Evolutionary conservation across 2,329 filamentous ascomycete genomes (phyloP).

Genomic region (Fusarium clavum): DNA sequence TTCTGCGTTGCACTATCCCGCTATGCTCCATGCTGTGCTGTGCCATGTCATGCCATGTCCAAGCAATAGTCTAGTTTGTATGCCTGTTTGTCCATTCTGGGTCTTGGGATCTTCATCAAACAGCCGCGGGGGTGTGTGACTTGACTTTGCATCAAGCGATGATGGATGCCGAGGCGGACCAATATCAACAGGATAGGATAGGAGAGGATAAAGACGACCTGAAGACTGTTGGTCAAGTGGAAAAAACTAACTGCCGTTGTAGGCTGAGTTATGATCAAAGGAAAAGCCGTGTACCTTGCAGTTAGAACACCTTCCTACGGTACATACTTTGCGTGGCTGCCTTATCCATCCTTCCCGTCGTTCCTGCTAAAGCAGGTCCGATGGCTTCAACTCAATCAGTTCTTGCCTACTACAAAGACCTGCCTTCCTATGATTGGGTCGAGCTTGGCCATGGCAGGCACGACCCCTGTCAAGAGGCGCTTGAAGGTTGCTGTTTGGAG

Average conservation of each 20-base stretch:
- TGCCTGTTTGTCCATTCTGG: slow-evolving; percentile 34
- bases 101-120: slow-evolving; percentile 24
- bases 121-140: slow-evolving; percentile 31
- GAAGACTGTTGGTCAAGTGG: slow-evolving; percentile 28
- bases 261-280: slow-evolving; percentile 13
- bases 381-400: slow-evolving; percentile 28
- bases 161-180: slow-evolving; percentile 22
- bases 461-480: slow-evolving; percentile 36
- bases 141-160: slow-evolving; percentile 9
- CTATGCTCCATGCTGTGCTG: slow-evolving; percentile 32
- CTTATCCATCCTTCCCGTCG: slow-evolving; percentile 31
- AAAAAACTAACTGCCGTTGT: slow-evolving; percentile 31
- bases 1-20: slow-evolving; percentile 25
- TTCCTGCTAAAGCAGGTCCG: slow-evolving; percentile 40
- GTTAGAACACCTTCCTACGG: slow-evolving; percentile 17
- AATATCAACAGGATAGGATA: slow-evolving; percentile 12
- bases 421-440: slow-evolving; percentile 29
- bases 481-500: slow-evolving; percentile 27
- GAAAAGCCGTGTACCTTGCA: slow-evolving; percentile 37
- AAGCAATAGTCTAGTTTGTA: slow-evolving; percentile 15
- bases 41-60: slow-evolving; percentile 39
- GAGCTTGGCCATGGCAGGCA: slow-evolving; percentile 16
- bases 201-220: slow-evolving; percentile 13
- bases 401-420: slow-evolving; percentile 37
- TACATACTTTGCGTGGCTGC: slow-evolving; percentile 18